Evolutionary conservation across 2,329 filamentous ascomycete species (phyloP).

Genomic region (Esteya vermicola): DNA sequence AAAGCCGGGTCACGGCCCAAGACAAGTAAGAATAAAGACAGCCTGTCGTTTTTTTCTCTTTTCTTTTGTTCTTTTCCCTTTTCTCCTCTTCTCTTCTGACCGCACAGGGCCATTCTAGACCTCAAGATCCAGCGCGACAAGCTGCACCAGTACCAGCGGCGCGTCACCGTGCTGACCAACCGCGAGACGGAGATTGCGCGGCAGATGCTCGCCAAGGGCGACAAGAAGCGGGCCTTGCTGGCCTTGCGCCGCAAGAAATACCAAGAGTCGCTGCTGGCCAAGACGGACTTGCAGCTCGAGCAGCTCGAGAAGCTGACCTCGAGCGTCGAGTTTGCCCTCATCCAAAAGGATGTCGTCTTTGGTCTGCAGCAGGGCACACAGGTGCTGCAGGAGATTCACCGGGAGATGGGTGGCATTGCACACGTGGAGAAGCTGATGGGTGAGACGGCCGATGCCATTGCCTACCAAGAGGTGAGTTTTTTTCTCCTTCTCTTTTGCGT

Average conservation of each 20-base stretch:
- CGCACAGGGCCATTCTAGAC: conserved; percentile 79
- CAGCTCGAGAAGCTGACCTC: conserved; percentile 80
- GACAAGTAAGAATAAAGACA: conserved; percentile 52
- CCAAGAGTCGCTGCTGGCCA: conserved; percentile 75
- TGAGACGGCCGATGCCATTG: conserved; percentile 77
- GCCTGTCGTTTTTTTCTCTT: conserved; percentile 44
- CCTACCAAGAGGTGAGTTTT: conserved; percentile 65
- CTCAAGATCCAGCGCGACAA: conserved; percentile 97
- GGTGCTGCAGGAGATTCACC: conserved; percentile 81
- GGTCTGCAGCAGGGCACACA: conserved; percentile 83
- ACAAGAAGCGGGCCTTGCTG: conserved; percentile 70
- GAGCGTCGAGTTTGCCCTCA: conserved; percentile 87
- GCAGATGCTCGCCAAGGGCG: conserved; percentile 64
- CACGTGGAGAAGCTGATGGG: conserved; percentile 91
- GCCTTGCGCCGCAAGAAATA: conserved; percentile 93
- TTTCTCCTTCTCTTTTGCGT: neutral
- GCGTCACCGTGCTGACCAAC: conserved; percentile 72
- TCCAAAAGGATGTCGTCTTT: conserved; percentile 92
- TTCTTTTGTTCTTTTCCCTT: too few relatives aligned
- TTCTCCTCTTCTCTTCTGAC: too few relatives aligned
- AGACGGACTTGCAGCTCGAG: conserved; percentile 88
- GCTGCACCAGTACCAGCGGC: conserved; percentile 88
- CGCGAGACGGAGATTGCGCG: conserved; percentile 78
- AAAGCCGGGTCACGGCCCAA: conserved; percentile 52
- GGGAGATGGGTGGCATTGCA: conserved; percentile 90